phyloP scores from a whole-genome alignment of 306 rosid species.

The Prunus dulcis region DNA sequence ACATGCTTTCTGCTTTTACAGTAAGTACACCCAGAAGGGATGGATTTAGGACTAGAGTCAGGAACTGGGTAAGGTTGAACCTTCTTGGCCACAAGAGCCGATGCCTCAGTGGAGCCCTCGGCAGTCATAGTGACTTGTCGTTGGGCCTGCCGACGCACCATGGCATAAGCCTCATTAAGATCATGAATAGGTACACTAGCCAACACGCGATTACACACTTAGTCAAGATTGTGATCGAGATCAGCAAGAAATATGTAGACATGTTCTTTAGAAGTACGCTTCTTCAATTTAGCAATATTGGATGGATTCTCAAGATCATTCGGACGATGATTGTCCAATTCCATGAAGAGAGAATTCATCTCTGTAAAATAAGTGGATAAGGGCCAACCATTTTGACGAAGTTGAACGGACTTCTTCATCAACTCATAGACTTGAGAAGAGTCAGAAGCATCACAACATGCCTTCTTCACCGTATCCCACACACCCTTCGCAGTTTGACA shows the following conservation, averaged over 20 bases:
- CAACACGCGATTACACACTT: constrained; percentile 1
- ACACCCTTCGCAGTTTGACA: not conserved
- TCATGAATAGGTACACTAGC: not conserved
- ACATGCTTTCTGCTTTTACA: not conserved
- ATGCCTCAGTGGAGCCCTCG: not conserved
- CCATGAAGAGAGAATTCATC: not conserved
- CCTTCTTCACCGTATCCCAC: not conserved
- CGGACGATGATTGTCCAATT: not conserved
- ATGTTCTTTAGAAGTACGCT: not conserved
- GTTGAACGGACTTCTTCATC: not conserved
- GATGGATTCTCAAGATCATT: not conserved
- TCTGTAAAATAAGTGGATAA: not conserved
- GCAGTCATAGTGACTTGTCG: not conserved
- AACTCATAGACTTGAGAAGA: not conserved
- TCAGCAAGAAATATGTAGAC: not conserved
- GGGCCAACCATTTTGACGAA: not conserved
- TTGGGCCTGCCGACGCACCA: not conserved
- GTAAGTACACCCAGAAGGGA: not conserved
- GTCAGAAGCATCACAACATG: not conserved
- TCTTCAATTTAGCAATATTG: not conserved
- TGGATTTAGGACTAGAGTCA: too few relatives aligned
- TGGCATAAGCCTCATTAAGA: not conserved
- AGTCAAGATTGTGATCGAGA: not conserved
- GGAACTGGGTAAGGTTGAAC: too few relatives aligned
- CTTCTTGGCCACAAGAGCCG: not conserved